Base-by-base conservation (phyloP, 164 flowering plant species). In the Piper longum region DNA sequence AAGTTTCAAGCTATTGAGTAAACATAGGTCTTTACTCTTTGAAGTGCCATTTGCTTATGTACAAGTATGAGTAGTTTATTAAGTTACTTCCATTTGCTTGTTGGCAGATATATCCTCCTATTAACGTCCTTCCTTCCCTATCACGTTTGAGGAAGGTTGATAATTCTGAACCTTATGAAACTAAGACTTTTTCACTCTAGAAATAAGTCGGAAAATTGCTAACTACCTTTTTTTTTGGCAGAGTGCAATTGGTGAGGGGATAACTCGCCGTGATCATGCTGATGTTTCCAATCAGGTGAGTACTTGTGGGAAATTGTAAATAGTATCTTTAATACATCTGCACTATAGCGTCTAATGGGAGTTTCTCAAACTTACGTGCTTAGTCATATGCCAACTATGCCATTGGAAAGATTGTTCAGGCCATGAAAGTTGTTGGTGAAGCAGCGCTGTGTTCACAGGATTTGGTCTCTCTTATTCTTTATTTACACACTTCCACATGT, bases 371-470 rank as follows among this genome's bases (percentile, higher is more conserved):
- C 36, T 56, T 61, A 57, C n/a, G 0, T 42, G 57, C 56, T 64
- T 78, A 91, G 99, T 80, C 91, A 0, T 95, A 95, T 79, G 99
- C 99, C 72, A 95, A 95, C 70, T 95, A 95, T 83, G 97, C 97
- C 2, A 91, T 95, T 67, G 99, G 99, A 54, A 95, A 95, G 79
- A 97, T 89, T 80, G 99, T 95, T 11, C 97, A 95, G 70, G 99
- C 99, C 61, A 95, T 95, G 99, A 95, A 95, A 81, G 97, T 91
- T 74, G 99, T 95, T 64, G 99, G 99, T 82, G 99, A 95, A 79
- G 99, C 91, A 81, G 99, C 99, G 5, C 93, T 95, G 71, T 91
- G 97, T 73, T 95, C 99, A 13, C 97, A 95, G 75, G 99, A 92
- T 69, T 73, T 92, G 91, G 98, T 91, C 58, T 62, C 64, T 61